Base-by-base conservation (phyloP, 1,139 yeast genomes). In the Kazachstania sp. region DNA sequence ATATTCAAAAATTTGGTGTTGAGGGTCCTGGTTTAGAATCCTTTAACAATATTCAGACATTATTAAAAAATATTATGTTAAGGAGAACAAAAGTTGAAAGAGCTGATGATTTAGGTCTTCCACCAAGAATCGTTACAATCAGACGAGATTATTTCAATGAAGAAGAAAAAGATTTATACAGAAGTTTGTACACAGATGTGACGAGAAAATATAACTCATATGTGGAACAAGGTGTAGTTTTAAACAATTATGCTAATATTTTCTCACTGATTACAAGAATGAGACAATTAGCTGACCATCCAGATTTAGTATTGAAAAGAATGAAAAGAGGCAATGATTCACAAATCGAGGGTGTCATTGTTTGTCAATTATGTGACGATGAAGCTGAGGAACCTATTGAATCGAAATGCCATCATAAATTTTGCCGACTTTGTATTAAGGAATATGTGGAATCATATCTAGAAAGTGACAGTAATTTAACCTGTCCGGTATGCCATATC, bases 271-370 rank as follows among this genome's bases (percentile, higher is more conserved):
- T 92, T 58, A 94, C 98, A 0, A 73, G 98, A 60, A 92, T 92
- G 98, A 78, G 98, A 60, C 98, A 92, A 66, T 73, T 92, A 58
- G 97, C 98, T 0, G 98, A 94, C 65, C 99, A 92, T 65, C 98
- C 98, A 0, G 99, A 94, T 68, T 71, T 94, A 54, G 97, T 92
- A 0, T 71, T 92, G 61, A 81, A 90, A 56, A 73, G 88, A 48
- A 74, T 75, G 13, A 78, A 78, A 13, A 65, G 71, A 38, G 56
- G 57, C 0, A 45, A 45, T 11, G 44, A 44, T 12, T 61, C 57
- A 9, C 64, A 62, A 4, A 65, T 59, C 2, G 73, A 72, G 18
- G 88, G 87, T 13, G 82, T 83, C 1, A 75, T 88, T 28, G 83
- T 94, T 42, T 92, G 98, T 63, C 94, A 86, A 56, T 66, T 92